Evolutionary conservation across 441 rosid species (phyloP), one percentile per base, ranked within the genome.

Genomic region (Populus hybrid): DNA sequence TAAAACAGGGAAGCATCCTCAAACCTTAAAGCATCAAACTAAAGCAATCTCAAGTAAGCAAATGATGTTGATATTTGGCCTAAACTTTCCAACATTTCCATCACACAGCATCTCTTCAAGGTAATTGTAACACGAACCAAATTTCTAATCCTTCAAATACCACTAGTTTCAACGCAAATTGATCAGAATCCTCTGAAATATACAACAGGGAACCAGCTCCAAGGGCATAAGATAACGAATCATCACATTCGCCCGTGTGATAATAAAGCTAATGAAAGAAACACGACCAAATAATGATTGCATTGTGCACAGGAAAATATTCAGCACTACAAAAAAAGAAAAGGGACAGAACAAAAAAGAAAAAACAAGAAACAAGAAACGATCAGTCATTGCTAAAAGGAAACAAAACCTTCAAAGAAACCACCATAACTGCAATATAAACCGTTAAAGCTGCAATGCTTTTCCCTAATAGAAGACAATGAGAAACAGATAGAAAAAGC

Each of bases 221-320:
- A 81, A 96, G 98, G 77, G 97, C 99, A 85, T 96, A 93, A 38
- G 97, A 92, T 76, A 95, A 74, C 0, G 99, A 95, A 82, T 95
- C 99, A 82, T 93, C 88, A 76, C 87, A 91, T 86, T 93, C 98
- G 70, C 98, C 95, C 86, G 92, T 78, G 83, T 92, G 92, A 81
- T 91, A 95, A 86, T 89, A 95, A 68, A 95, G 97, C 99, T 95
- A 86, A 36, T 72, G 65, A 40, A 70, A 80, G 34, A 73, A 61
- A 78, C 78, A 65, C 24, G 50, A 40, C 59, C 32, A 30, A 30
- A 30, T 3, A 30, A 30, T 30, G 32, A 30, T 30, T 30, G 32
- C 32, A 30, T 30, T 30, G 32, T 30, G 32, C 32, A 30, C 32
- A 30, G 32, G 32, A 50, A 50, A 50, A 50, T 14, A 50, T 42